A percentile compares a stretch with the other conserved stretches of the same genome.
Evolutionary conservation across 83 land plant species (phyloP).

Genomic region (Thuja plicata): DNA sequence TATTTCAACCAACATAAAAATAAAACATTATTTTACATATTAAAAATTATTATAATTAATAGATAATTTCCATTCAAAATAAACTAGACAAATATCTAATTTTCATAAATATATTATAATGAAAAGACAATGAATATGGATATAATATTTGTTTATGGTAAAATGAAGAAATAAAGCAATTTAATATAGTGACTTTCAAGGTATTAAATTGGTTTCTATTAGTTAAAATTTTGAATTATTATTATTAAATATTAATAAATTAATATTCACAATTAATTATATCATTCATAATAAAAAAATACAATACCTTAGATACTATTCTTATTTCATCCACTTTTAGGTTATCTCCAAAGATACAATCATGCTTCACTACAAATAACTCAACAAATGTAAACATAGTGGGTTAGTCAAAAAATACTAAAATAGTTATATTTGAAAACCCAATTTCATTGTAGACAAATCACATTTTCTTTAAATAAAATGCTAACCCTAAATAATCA

Average conservation of each 20-base stretch:
- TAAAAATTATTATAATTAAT: no score
- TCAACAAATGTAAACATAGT: neutral
- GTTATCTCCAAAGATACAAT: conserved; percentile 47
- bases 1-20: neutral
- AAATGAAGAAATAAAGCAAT: neutral
- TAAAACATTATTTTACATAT: neutral
- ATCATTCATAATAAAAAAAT: neutral
- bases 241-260: neutral
- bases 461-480: no score
- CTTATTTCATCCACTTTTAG: conserved; percentile 33
- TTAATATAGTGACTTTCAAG: neutral
- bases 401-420: neutral
- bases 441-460: no score
- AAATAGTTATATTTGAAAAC: neutral
- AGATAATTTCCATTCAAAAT: no score
- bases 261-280: neutral
- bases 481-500: no score
- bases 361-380: conserved; percentile 43
- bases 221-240: neutral
- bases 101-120: neutral
- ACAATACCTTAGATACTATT: conserved; percentile 37
- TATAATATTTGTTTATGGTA: neutral
- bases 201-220: neutral
- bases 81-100: neutral
- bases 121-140: neutral